Evolutionary conservation across 306 rosid genomes (phyloP).

Genomic region (Quercus dentata): DNA sequence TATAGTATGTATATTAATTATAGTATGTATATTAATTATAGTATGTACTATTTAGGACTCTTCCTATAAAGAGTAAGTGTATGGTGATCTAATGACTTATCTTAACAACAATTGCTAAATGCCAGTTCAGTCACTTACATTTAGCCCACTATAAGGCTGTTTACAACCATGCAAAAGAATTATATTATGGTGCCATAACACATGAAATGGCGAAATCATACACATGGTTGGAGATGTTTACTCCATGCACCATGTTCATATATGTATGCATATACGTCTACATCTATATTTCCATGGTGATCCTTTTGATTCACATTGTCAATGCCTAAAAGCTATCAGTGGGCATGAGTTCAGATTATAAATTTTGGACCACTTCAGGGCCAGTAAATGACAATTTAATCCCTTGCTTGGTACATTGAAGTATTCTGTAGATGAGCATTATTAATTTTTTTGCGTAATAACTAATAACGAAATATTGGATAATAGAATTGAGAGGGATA

Average conservation of each 20-base stretch:
- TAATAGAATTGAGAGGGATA: too few relatives aligned
- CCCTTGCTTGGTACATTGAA: neutral
- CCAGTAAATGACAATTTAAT: too few relatives aligned
- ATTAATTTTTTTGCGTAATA: neutral
- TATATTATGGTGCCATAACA: neutral
- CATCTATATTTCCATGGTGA: neutral
- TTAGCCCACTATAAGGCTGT: neutral
- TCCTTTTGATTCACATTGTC: neutral
- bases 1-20: too few relatives aligned
- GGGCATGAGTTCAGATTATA: neutral
- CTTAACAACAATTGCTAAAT: neutral
- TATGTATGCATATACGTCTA: too few relatives aligned
- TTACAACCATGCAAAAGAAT: neutral
- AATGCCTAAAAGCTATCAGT: neutral
- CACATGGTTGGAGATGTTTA: neutral
- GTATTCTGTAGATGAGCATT: neutral
- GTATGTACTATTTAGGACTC: neutral
- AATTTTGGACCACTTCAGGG: too few relatives aligned
- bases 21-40: neutral
- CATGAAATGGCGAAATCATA: neutral
- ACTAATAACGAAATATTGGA: too few relatives aligned
- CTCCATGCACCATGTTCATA: too few relatives aligned
- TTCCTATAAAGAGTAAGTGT: neutral
- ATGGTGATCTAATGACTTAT: neutral
- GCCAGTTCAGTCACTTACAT: neutral